A percentile compares a stretch with the other conserved stretches of the same genome.
These are phyloP conservation scores for Trypanosoma theileri DNA, from an alignment of 208 protist genomes.

Conservation along the genomic window DNA sequence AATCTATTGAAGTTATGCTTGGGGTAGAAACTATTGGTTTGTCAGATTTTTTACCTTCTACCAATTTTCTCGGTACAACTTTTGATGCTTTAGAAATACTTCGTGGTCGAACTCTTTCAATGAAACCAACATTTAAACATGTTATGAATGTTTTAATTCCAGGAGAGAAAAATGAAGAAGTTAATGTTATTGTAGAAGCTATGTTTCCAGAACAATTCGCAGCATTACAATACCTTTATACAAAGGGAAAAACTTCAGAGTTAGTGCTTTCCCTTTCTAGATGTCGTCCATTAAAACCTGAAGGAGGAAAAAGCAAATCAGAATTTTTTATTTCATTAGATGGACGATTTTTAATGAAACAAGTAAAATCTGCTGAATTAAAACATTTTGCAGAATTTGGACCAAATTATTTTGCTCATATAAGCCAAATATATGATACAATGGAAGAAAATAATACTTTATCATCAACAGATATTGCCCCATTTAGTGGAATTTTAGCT, in stretches of 20 bases:
- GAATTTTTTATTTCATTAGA: slow-evolving; percentile 71
- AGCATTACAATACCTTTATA: slow-evolving; percentile 56
- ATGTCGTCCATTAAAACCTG: slow-evolving; percentile 41
- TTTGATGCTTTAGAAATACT: slow-evolving; percentile 27
- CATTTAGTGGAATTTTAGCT: slow-evolving; percentile 18
- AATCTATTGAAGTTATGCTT: slow-evolving; percentile 20
- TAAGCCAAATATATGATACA: slow-evolving; percentile 30
- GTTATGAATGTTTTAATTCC: slow-evolving; percentile 15
- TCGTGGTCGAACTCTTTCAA: not conserved
- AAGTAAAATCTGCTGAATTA: slow-evolving; percentile 69
- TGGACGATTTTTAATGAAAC: slow-evolving; percentile 69
- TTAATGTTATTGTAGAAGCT: slow-evolving; percentile 53
- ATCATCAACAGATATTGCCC: slow-evolving; percentile 1
- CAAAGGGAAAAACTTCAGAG: slow-evolving; percentile 32
- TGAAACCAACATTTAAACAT: slow-evolving; percentile 25
- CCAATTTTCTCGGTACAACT: slow-evolving; percentile 11
- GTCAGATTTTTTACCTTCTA: not conserved
- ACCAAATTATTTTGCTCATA: slow-evolving; percentile 61
- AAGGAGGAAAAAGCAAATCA: slow-evolving; percentile 75
- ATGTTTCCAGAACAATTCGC: slow-evolving; percentile 59
- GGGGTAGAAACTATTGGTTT: slow-evolving; percentile 10
- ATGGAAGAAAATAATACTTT: not conserved
- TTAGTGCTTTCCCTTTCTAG: slow-evolving; percentile 53
- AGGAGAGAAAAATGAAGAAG: slow-evolving; percentile 17
- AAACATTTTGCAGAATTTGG: slow-evolving; percentile 55